Evolutionary conservation across 805 yeast species (phyloP).

Genomic region (Saccharomycopsis malanga): DNA sequence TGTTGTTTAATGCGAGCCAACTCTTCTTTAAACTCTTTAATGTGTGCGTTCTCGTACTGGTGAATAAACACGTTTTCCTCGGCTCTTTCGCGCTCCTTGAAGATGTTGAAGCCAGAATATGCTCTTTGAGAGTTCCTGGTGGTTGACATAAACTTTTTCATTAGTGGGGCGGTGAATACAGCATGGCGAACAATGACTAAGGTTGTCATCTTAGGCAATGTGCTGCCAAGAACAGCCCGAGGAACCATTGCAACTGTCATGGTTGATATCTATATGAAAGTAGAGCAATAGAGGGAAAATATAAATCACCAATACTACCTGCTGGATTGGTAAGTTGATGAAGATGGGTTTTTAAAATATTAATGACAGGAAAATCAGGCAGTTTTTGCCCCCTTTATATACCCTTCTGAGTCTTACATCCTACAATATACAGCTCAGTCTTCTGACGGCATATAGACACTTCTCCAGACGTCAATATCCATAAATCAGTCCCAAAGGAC

Average conservation of each 20-base stretch:
- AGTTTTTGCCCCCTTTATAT: no score
- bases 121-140: background rate
- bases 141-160: background rate
- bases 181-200: background rate
- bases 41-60: background rate
- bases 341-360: no score
- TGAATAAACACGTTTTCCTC: background rate
- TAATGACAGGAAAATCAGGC: no score
- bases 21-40: constrained; percentile 6
- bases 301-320: no score
- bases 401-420: no score
- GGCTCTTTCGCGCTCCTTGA: constrained; percentile 12
- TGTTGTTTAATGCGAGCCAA: constrained; percentile 10
- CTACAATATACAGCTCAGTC: no score
- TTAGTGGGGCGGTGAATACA: background rate
- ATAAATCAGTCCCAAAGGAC: no score
- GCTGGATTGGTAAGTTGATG: no score
- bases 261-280: no score
- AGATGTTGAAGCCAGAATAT: constrained; percentile 8
- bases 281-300: no score
- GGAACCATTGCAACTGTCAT: background rate
- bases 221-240: background rate
- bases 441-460: no score
- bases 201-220: background rate
- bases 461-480: no score